phyloP scores from a whole-genome alignment of 192 early-diverging fungal genomes.

The Dissophora globulifera region DNA sequence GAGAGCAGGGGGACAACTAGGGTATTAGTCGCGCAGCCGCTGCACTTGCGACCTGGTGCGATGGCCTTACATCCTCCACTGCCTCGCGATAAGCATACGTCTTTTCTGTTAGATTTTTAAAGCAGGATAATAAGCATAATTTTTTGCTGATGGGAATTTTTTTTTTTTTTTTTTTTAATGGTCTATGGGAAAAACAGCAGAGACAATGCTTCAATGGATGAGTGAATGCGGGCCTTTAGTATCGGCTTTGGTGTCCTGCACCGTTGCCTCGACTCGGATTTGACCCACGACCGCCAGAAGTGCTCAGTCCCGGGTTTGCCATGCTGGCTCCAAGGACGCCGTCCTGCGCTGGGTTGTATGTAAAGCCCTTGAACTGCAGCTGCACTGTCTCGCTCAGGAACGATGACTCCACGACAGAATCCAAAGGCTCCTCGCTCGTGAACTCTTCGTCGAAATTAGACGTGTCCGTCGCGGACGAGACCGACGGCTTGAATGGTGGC shows the following conservation, averaged over 20 bases:
- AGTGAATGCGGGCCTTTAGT: background rate
- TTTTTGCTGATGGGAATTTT: no score
- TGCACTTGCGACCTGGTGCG: no score
- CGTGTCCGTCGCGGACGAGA: conserved; percentile 88
- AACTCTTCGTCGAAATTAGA: conserved; percentile 99
- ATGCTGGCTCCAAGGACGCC: conserved; percentile 72
- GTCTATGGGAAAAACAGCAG: background rate
- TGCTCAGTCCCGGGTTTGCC: conserved; percentile 26
- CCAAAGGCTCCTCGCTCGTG: conserved; percentile 91
- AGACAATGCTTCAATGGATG: background rate
- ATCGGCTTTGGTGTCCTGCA: conserved; percentile 9
- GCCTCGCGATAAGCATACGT: no score
- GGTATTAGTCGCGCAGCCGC: no score
- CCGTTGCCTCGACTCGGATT: conserved; percentile 15
- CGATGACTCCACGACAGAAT: conserved; percentile 85
- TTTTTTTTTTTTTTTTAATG: background rate
- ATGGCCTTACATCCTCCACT: no score
- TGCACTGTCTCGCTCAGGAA: conserved; percentile 91
- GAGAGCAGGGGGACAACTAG: no score
- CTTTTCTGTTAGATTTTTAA: no score
- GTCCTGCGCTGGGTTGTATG: conserved; percentile 81
- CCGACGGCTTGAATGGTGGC: conserved; percentile 94
- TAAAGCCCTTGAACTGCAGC: conserved; percentile 95
- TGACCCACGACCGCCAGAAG: conserved; percentile 26
- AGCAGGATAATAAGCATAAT: no score